A percentile compares a stretch with the other conserved stretches of the same genome.
Evolutionary conservation across 495 filamentous ascomycete genomes (phyloP).

Genomic region (Cladorrhinum samala): DNA sequence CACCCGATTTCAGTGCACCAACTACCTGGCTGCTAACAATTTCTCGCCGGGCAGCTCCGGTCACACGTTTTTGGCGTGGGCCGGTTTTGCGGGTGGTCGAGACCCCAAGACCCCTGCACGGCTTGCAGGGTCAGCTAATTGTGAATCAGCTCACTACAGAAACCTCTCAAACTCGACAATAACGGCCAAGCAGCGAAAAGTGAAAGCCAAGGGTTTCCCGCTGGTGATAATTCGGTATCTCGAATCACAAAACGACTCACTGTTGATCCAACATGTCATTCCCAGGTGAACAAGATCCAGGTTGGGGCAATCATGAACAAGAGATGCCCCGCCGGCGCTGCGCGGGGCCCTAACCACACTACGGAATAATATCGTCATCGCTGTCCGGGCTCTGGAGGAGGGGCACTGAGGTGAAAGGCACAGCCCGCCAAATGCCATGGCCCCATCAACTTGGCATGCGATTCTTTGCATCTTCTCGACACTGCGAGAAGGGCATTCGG

Average conservation of each 20-base stretch:
- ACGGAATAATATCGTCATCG: no score
- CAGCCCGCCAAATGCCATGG: not conserved
- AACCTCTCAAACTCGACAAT: not conserved
- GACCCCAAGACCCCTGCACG: slow-evolving; percentile 4
- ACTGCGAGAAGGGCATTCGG: not conserved
- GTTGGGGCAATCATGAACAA: no score
- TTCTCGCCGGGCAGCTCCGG: slow-evolving; percentile 16
- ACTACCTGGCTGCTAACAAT: slow-evolving; percentile 19
- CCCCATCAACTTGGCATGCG: not conserved
- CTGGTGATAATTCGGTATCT: not conserved
- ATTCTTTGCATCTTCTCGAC: not conserved
- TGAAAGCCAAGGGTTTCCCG: slow-evolving; percentile 4
- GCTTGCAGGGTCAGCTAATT: slow-evolving; percentile 20
- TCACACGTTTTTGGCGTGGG: slow-evolving; percentile 23
- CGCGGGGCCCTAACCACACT: no score
- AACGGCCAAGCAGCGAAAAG: not conserved
- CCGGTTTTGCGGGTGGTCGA: slow-evolving; percentile 8
- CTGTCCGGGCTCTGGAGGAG: no score
- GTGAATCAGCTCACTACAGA: not conserved
- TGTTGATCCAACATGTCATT: not conserved
- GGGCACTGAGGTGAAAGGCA: not conserved
- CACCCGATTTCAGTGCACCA: not conserved
- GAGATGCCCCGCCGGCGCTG: no score
- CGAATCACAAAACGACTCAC: not conserved
- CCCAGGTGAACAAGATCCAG: not conserved